Conservation (phyloP, 768 basidiomycete genomes). For the Boletus coccyginus region DNA sequence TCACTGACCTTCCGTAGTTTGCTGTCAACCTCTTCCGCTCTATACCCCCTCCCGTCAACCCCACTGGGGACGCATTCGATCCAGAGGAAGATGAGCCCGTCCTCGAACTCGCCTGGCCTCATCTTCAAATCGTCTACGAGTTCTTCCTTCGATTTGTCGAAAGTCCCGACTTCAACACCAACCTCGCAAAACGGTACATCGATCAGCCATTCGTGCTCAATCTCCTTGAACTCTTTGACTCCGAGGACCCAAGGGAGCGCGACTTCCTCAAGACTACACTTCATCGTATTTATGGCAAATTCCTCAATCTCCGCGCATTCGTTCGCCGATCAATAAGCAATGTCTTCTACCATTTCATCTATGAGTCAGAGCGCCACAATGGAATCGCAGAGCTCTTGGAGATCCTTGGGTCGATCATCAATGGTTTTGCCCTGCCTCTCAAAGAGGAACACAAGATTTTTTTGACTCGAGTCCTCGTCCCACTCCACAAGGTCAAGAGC, state of each 20-base stretch:
- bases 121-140: constrained; percentile 98
- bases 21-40: constrained; percentile 98
- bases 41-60: constrained; percentile 99
- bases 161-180: constrained; percentile 96
- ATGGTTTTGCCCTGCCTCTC: constrained; percentile 95
- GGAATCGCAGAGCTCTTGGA: constrained; percentile 98
- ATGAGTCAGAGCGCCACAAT: constrained; percentile 98
- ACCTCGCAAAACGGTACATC: constrained; percentile 95
- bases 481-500: constrained; percentile 96
- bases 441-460: constrained; percentile 99
- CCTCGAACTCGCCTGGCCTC: constrained; percentile 98
- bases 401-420: constrained; percentile 99
- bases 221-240: constrained; percentile 96
- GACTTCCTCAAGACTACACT: constrained; percentile 99
- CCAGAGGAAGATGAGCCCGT: constrained; percentile 99
- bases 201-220: constrained; percentile 95
- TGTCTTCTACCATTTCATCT: constrained; percentile 98
- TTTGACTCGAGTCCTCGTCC: constrained; percentile 89
- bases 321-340: constrained; percentile 99
- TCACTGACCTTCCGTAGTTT: constrained; percentile 56
- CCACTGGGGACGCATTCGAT: constrained; percentile 97
- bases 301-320: constrained; percentile 96
- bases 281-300: constrained; percentile 99
- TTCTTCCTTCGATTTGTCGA: constrained; percentile 99
- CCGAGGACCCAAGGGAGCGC: constrained; percentile 97